Conservation (phyloP, 2,329 filamentous ascomycete species). For the Bipolaris bicolor region DNA sequence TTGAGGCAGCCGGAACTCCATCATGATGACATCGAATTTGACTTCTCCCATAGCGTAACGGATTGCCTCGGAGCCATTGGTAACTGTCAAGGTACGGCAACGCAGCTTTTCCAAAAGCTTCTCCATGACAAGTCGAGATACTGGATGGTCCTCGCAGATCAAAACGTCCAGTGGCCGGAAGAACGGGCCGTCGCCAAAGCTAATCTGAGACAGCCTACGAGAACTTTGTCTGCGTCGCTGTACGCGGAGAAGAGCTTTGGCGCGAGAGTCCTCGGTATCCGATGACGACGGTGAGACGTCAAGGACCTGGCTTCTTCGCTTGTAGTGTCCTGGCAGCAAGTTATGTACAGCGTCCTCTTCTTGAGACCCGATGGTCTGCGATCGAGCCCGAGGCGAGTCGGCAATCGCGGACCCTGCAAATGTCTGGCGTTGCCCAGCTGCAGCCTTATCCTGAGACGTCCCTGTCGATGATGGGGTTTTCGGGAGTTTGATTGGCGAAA, state of each 20-base stretch:
- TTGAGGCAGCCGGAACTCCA: slow-evolving; percentile 93
- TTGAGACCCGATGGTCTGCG: slow-evolving; percentile 91
- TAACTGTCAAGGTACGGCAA: slow-evolving; percentile 90
- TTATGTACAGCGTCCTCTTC: slow-evolving; percentile 81
- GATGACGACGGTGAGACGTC: slow-evolving; percentile 97
- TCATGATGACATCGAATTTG: slow-evolving; percentile 98
- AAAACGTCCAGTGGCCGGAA: slow-evolving; percentile 93
- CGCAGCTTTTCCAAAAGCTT: slow-evolving; percentile 93
- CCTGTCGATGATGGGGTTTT: slow-evolving; percentile 55
- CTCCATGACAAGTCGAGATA: slow-evolving; percentile 98
- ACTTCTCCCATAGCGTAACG: slow-evolving; percentile 95
- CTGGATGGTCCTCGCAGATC: slow-evolving; percentile 96
- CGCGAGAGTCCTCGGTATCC: slow-evolving; percentile 93
- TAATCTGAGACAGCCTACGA: slow-evolving; percentile 90
- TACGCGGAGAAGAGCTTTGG: slow-evolving; percentile 87
- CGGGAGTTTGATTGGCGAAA: slow-evolving; percentile 60
- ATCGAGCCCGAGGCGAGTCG: slow-evolving; percentile 72
- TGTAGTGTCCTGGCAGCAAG: slow-evolving; percentile 72
- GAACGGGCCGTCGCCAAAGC: slow-evolving; percentile 78
- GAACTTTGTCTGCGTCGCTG: slow-evolving; percentile 95
- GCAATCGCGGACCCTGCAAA: slow-evolving; percentile 31
- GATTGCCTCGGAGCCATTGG: slow-evolving; percentile 88
- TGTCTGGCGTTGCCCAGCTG: slow-evolving; percentile 41
- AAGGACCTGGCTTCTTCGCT: slow-evolving; percentile 91
- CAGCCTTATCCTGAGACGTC: slow-evolving; percentile 50